Percentiles rank a stretch among this genome's conserved stretches.
Conservation (phyloP, 1,139 yeast species). For the Kodamaea sp. region DNA sequence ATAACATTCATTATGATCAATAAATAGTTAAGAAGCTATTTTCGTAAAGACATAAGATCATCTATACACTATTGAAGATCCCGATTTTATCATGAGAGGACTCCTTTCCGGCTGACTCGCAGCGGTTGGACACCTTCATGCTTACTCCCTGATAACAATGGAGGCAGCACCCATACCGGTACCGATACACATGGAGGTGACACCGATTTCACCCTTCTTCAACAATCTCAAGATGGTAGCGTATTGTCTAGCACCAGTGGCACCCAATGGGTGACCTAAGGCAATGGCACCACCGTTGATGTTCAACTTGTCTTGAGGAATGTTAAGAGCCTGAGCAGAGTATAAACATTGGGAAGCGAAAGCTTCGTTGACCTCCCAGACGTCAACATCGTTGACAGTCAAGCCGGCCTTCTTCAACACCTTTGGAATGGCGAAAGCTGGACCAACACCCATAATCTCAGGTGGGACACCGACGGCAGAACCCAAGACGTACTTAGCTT, state of each 20-base stretch:
- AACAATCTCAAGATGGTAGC: slow-evolving; percentile 85
- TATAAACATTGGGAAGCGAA: slow-evolving; percentile 92
- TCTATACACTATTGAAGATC: background rate
- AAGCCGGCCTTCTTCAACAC: slow-evolving; percentile 69
- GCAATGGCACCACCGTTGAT: slow-evolving; percentile 97
- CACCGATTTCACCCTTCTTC: slow-evolving; percentile 78
- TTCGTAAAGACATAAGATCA: background rate
- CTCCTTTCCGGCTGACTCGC: background rate
- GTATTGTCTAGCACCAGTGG: slow-evolving; percentile 93
- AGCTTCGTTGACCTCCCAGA: slow-evolving; percentile 92
- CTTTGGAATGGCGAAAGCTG: slow-evolving; percentile 89
- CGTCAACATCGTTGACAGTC: slow-evolving; percentile 62
- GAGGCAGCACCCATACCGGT: slow-evolving; percentile 99
- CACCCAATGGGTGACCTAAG: slow-evolving; percentile 92
- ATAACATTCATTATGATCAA: slow-evolving; percentile 3
- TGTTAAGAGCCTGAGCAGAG: slow-evolving; percentile 64
- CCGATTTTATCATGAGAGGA: background rate
- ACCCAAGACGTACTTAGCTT: slow-evolving; percentile 78
- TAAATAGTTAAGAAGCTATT: slow-evolving; percentile 3
- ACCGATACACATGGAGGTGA: slow-evolving; percentile 96
- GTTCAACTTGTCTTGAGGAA: slow-evolving; percentile 75
- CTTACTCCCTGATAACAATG: slow-evolving; percentile 68
- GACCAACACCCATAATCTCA: slow-evolving; percentile 96
- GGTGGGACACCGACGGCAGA: slow-evolving; percentile 91
- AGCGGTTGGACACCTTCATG: slow-evolving; percentile 3